Conservation (phyloP, 2,329 filamentous ascomycete genomes). For the Exutisphaerella laricina region DNA sequence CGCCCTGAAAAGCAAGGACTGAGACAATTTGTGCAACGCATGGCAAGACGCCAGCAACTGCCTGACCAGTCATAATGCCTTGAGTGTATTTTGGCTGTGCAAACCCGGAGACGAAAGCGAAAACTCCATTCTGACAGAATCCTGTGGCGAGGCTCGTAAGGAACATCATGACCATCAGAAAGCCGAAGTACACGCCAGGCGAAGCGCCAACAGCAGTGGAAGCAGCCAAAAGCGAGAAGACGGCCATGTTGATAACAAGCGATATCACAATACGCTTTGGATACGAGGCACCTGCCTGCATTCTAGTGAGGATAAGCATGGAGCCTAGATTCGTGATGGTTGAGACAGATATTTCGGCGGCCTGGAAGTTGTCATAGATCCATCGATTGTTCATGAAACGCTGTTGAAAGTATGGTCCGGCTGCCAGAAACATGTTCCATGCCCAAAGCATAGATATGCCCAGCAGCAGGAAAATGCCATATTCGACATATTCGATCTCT, state of each 20-base stretch:
- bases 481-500: constrained; percentile 77
- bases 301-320: constrained; percentile 70
- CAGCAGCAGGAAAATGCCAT: constrained; percentile 75
- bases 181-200: constrained; percentile 65
- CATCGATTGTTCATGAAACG: constrained; percentile 68
- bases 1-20: constrained; percentile 58
- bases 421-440: constrained; percentile 99
- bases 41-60: constrained; percentile 83
- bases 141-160: constrained; percentile 73
- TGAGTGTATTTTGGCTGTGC: constrained; percentile 85
- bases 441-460: constrained; percentile 97
- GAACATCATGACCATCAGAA: constrained; percentile 77
- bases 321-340: constrained; percentile 74
- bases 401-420: constrained; percentile 83
- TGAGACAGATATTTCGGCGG: constrained; percentile 79
- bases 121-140: constrained; percentile 87
- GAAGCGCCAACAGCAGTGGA: constrained; percentile 67
- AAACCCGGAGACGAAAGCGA: constrained; percentile 84
- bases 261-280: constrained; percentile 76
- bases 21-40: constrained; percentile 80
- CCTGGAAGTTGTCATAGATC: constrained; percentile 78
- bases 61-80: constrained; percentile 93
- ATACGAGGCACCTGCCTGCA: constrained; percentile 80
- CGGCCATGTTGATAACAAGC: constrained; percentile 67
- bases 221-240: constrained; percentile 72